Conservation (phyloP, 2,329 filamentous ascomycete genomes). For the Penicillium capsulatum region DNA sequence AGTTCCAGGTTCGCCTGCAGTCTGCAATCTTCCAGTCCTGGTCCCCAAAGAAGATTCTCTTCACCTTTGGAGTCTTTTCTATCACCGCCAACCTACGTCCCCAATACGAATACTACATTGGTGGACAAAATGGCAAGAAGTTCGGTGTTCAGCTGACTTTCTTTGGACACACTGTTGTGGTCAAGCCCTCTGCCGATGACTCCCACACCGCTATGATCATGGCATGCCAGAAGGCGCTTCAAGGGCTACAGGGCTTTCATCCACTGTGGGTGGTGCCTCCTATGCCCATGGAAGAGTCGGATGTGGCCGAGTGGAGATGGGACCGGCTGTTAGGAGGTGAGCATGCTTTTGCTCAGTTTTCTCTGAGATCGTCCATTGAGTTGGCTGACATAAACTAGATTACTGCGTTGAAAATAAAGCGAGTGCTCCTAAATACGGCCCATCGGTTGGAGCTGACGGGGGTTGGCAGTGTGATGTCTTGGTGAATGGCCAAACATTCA, state of each 20-base stretch:
- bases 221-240: constrained; percentile 28
- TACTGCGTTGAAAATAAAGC: constrained; percentile 16
- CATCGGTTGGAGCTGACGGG: neutral
- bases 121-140: constrained; percentile 6
- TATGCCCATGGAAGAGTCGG: constrained; percentile 17
- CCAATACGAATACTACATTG: constrained; percentile 22
- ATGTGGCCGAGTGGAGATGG: constrained; percentile 28
- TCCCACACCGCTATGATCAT: constrained; percentile 21
- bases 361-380: neutral
- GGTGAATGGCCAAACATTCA: constrained; percentile 13
- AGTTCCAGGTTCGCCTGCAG: constrained; percentile 6
- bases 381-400: constrained; percentile 12
- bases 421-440: neutral
- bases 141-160: constrained; percentile 26
- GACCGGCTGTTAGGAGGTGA: constrained; percentile 27
- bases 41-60: constrained; percentile 22
- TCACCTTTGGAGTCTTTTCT: constrained; percentile 31
- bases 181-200: constrained; percentile 8
- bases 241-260: constrained; percentile 20
- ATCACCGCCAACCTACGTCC: constrained; percentile 26
- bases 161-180: constrained; percentile 27
- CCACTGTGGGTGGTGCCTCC: constrained; percentile 28
- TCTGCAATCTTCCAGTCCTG: constrained; percentile 11
- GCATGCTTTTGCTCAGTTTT: neutral
- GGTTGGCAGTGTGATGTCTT: constrained; percentile 27